A percentile compares a stretch with the other conserved stretches of the same genome.
Evolutionary conservation across 768 basidiomycete species (phyloP).

Genomic region (Boletus pseudo-olivaceus): DNA sequence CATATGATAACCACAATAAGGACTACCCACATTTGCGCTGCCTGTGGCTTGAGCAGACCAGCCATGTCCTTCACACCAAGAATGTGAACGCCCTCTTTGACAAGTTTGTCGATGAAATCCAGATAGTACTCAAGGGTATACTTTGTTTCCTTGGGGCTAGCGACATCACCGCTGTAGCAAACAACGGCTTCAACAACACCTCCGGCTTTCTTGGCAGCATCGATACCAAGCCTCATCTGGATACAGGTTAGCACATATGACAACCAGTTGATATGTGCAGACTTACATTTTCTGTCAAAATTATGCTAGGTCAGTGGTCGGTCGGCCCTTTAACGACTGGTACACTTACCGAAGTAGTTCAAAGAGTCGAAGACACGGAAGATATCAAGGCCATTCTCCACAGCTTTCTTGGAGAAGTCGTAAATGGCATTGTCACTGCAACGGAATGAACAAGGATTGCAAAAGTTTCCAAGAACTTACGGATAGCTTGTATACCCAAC

Average conservation of each 20-base stretch:
- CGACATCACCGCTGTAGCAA: conserved; percentile 98
- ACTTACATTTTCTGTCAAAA: conserved; percentile 63
- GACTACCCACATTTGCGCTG: conserved; percentile 75
- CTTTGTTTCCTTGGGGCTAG: conserved; percentile 90
- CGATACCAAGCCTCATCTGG: conserved; percentile 96
- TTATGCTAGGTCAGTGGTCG: conserved; percentile 1
- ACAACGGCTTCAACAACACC: conserved; percentile 97
- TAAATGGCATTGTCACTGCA: conserved; percentile 95
- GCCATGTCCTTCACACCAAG: conserved; percentile 99
- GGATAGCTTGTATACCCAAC: conserved; percentile 99
- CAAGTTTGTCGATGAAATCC: conserved; percentile 90
- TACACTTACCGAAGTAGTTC: conserved; percentile 87
- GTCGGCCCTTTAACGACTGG: neutral
- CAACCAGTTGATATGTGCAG: neutral
- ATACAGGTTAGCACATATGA: conserved; percentile 13
- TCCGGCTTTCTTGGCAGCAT: conserved; percentile 99
- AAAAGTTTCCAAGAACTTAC: conserved; percentile 41
- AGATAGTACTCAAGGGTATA: conserved; percentile 98
- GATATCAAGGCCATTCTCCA: conserved; percentile 99
- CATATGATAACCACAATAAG: neutral
- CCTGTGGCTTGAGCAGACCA: conserved; percentile 90
- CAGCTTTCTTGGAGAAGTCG: conserved; percentile 98
- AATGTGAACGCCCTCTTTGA: conserved; percentile 93
- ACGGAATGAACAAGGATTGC: conserved; percentile 5
- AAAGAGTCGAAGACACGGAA: conserved; percentile 99